Percentiles rank a stretch among this genome's conserved stretches.
Evolutionary conservation across 164 flowering plant species (phyloP).

Genomic region (Tetracentron sinense): DNA sequence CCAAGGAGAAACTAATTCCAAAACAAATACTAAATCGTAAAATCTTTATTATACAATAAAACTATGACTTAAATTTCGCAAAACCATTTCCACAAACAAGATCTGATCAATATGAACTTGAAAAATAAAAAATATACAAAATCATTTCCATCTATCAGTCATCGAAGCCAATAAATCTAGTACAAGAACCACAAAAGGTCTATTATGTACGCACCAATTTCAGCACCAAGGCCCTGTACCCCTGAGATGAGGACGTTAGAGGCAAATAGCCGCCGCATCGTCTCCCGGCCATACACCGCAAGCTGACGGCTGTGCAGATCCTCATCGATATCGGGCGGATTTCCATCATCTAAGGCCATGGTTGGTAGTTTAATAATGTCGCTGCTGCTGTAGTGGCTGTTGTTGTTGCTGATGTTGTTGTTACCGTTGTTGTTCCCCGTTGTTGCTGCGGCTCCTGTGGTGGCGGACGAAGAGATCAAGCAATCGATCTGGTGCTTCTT

Average conservation of each 20-base stretch:
- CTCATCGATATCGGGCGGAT: slow-evolving; percentile 67
- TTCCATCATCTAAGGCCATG: slow-evolving; percentile 37
- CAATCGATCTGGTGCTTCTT: slow-evolving; percentile 40
- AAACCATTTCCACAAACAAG: not conserved
- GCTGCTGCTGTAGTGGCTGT: slow-evolving; percentile 12
- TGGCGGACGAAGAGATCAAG: slow-evolving; percentile 20
- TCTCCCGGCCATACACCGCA: slow-evolving; percentile 93
- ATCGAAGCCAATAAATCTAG: not conserved
- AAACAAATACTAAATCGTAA: not conserved
- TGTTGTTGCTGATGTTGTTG: slow-evolving; percentile 1
- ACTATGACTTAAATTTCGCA: no score
- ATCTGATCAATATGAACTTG: not conserved
- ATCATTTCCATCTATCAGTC: not conserved
- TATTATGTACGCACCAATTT: slow-evolving; percentile 55
- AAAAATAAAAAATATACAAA: not conserved
- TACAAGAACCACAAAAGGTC: not conserved
- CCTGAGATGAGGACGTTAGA: slow-evolving; percentile 88
- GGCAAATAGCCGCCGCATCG: slow-evolving; percentile 82
- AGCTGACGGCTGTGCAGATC: slow-evolving; percentile 97
- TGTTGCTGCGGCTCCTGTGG: slow-evolving; percentile 4
- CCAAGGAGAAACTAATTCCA: no score
- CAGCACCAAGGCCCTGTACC: slow-evolving; percentile 91
- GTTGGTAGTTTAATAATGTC: not conserved
- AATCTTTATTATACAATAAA: not conserved
- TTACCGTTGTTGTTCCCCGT: slow-evolving; percentile 9